These are phyloP conservation scores for Alternaria longipes DNA, from an alignment of 2,329 filamentous ascomycete genomes.

Conservation along the genomic window DNA sequence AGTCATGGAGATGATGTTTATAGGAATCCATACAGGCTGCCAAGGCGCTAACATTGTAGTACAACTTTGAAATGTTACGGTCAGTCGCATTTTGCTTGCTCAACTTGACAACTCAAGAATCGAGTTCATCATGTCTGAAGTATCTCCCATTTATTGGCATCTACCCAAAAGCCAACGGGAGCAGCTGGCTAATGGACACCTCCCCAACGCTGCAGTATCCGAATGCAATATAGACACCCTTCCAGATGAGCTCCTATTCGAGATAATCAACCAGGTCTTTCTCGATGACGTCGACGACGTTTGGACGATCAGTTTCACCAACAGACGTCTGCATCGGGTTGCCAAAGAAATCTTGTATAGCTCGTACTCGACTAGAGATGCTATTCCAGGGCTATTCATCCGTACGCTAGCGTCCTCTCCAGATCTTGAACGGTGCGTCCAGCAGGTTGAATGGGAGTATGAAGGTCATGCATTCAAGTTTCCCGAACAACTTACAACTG, in stretches of 20 bases:
- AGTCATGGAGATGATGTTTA: too few relatives aligned
- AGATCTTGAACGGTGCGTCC: neutral
- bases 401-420: constrained; percentile 12
- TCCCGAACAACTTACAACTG: neutral
- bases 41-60: neutral
- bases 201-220: neutral
- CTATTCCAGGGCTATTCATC: constrained; percentile 9
- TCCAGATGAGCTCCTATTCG: constrained; percentile 13
- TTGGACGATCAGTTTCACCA: constrained; percentile 7
- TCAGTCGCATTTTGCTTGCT: neutral
- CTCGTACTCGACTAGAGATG: neutral
- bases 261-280: constrained; percentile 4
- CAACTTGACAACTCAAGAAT: neutral
- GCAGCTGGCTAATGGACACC: neutral
- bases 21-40: neutral
- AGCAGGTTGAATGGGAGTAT: constrained; percentile 3
- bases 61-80: neutral
- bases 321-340: constrained; percentile 7
- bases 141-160: too few relatives aligned
- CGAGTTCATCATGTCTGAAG: too few relatives aligned
- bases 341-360: constrained; percentile 5
- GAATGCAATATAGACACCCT: constrained; percentile 6
- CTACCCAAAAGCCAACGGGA: neutral
- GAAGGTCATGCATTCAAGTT: constrained; percentile 3
- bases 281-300: neutral